Evolutionary conservation across 164 flowering plant species (phyloP), one percentile per base, ranked within the genome.

Genomic region (Euptelea pleiosperma): DNA sequence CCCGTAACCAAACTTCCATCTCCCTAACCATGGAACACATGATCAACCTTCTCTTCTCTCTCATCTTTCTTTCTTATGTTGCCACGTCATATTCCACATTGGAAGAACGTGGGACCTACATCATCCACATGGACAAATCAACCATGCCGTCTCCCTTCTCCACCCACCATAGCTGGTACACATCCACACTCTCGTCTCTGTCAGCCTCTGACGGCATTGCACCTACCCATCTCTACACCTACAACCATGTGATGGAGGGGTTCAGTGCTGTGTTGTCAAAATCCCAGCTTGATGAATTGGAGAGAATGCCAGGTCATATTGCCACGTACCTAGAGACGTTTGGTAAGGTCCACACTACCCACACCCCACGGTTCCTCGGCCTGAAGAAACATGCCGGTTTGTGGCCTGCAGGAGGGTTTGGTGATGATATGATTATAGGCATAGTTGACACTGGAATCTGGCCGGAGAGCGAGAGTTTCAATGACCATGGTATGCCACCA

Each of bases 401-500:
- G 1, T 77, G 77, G 77, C 66, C 73, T 0, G 70, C 62, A 0
- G 62, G 57, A 2, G 37, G 47, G 1, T 77, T 66, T 36, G 79
- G 76, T 0, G 70, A 67, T n/a, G 76, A 67, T 40, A 57, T 72
- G 29, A 72, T 76, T 21, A 63, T 74, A 12, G 81, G 81, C 0
- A 46, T 80, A 1, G 4, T 80, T 15, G 79, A 79, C 44, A 62
- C 72, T 0, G 82, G 82, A 3, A 59, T 80, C 15, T 77, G 80
- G 80, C 78, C 80, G 0, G 78, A 73, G 48, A 75, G 77, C 2
- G 67, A 67, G 58, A 78, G 82, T 24, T 76, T 75, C 61, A 37
- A 55, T 0, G 82, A 73, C 40, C 21, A 57, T 0, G 78, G 70
- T 7, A 69, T 78, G 68, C 57, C 74, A 0, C 74, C 63, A 4